phyloP scores from a whole-genome alignment of 108 stramenopile genomes.

The Pseudonitzschia delicatissima region DNA sequence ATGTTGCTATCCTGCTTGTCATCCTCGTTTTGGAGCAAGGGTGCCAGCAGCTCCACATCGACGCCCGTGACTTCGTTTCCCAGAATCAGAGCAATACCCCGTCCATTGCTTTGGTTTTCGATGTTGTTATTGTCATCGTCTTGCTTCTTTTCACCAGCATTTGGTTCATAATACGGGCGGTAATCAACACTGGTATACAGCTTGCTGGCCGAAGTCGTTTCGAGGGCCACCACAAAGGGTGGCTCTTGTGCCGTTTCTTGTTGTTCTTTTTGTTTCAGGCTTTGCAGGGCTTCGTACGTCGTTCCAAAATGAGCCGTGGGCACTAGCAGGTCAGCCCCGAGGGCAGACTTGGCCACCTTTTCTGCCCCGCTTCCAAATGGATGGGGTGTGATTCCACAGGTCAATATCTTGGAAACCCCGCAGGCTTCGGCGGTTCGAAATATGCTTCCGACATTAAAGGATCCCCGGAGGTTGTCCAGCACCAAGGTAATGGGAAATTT shows the following conservation, averaged over 20 bases:
- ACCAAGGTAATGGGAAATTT: conserved; percentile 73
- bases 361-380: conserved; percentile 70
- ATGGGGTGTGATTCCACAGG: conserved; percentile 80
- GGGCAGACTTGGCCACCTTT: conserved; percentile 76
- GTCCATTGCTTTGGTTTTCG: not conserved
- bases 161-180: conserved; percentile 20
- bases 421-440: conserved; percentile 86
- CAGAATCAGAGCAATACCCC: conserved; percentile 62
- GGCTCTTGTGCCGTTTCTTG: not conserved
- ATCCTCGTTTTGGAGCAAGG: not conserved
- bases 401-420: conserved; percentile 27
- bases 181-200: conserved; percentile 51
- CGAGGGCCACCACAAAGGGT: conserved; percentile 64
- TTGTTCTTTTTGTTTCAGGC: conserved; percentile 16
- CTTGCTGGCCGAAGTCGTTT: conserved; percentile 73
- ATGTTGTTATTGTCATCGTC: not conserved
- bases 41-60: conserved; percentile 15
- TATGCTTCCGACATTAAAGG: conserved; percentile 85
- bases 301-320: conserved; percentile 67
- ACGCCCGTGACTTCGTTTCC: conserved; percentile 86
- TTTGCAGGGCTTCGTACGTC: conserved; percentile 53
- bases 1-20: not conserved
- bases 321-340: conserved; percentile 71
- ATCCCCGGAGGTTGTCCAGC: conserved; percentile 82
- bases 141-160: not conserved